A percentile compares a stretch with the other conserved stretches of the same genome.
Evolutionary conservation across 768 basidiomycete species (phyloP).

Genomic region (Lepiota subincarnata): DNA sequence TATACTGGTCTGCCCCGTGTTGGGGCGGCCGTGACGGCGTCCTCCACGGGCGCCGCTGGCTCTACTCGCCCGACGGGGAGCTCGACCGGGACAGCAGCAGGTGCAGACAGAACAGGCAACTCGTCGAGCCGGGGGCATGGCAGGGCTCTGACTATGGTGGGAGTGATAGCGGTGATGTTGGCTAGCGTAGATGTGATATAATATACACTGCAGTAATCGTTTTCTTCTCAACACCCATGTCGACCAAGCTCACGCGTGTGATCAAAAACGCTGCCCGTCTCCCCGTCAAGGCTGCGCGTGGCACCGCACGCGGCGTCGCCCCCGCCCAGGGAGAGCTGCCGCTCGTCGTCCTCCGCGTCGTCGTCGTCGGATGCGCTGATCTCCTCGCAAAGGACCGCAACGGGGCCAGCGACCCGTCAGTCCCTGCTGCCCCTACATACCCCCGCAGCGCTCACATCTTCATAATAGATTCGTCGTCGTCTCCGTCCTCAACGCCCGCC

Average conservation of each 20-base stretch:
- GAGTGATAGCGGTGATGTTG: background rate
- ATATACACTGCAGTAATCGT: background rate
- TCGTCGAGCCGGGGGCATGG: background rate
- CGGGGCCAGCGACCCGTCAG: constrained; percentile 77
- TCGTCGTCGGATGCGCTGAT: constrained; percentile 60
- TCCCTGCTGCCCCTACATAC: constrained; percentile 14
- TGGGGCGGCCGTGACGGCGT: constrained; percentile 1
- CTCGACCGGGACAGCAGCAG: constrained; percentile 6
- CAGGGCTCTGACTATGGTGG: background rate
- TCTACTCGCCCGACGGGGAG: constrained; percentile 6
- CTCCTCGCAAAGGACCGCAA: constrained; percentile 63
- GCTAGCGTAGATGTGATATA: background rate
- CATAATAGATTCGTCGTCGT: constrained; percentile 62
- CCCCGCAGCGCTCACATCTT: background rate
- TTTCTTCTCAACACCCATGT: background rate
- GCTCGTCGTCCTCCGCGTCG: constrained; percentile 61
- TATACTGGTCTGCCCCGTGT: constrained; percentile 22
- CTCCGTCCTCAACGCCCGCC: constrained; percentile 51
- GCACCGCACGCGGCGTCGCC: constrained; percentile 15
- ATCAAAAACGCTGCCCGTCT: constrained; percentile 57
- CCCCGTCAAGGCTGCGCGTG: constrained; percentile 24
- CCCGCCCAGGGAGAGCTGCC: constrained; percentile 63
- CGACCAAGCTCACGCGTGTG: constrained; percentile 49
- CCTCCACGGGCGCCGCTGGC: constrained; percentile 7
- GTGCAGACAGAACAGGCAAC: background rate